phyloP scores from a whole-genome alignment of 768 basidiomycete species.

The Inosperma sp. region DNA sequence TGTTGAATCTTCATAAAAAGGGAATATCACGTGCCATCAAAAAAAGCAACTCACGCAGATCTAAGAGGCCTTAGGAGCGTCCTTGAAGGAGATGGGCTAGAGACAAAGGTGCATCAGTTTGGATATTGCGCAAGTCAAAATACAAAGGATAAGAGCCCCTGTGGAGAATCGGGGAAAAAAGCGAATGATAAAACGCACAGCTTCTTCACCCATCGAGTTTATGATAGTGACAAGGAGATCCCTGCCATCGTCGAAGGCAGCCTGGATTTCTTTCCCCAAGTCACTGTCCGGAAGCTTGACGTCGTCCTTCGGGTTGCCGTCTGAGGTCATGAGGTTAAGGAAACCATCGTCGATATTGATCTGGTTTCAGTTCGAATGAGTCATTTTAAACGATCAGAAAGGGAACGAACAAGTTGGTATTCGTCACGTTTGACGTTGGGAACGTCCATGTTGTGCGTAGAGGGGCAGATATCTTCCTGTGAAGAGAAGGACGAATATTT shows the following conservation, averaged over 20 bases:
- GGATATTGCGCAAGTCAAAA: constrained; percentile 4
- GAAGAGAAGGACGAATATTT: neutral
- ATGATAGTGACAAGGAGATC: constrained; percentile 85
- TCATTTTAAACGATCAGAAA: constrained; percentile 6
- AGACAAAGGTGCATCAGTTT: constrained; percentile 7
- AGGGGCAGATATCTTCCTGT: constrained; percentile 91
- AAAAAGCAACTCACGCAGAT: neutral
- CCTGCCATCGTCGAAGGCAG: constrained; percentile 78
- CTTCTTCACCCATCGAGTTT: constrained; percentile 90
- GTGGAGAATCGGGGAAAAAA: neutral
- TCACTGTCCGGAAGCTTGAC: constrained; percentile 88
- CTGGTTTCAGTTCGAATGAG: constrained; percentile 36
- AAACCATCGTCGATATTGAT: constrained; percentile 90
- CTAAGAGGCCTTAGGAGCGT: constrained; percentile 66
- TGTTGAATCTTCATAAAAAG: too few species aligned
- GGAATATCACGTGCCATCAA: neutral
- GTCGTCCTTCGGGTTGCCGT: constrained; percentile 86
- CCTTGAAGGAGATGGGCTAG: constrained; percentile 82
- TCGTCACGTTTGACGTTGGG: constrained; percentile 89
- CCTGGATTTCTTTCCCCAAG: constrained; percentile 65
- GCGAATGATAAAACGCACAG: constrained; percentile 36
- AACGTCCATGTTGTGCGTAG: constrained; percentile 99
- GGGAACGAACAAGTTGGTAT: constrained; percentile 72
- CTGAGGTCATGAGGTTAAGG: constrained; percentile 87
- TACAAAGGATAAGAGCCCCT: neutral